Evolutionary conservation across 106 monocot species (phyloP), one percentile per base, ranked within the genome.

Genomic region (Dendrobium officinale): DNA sequence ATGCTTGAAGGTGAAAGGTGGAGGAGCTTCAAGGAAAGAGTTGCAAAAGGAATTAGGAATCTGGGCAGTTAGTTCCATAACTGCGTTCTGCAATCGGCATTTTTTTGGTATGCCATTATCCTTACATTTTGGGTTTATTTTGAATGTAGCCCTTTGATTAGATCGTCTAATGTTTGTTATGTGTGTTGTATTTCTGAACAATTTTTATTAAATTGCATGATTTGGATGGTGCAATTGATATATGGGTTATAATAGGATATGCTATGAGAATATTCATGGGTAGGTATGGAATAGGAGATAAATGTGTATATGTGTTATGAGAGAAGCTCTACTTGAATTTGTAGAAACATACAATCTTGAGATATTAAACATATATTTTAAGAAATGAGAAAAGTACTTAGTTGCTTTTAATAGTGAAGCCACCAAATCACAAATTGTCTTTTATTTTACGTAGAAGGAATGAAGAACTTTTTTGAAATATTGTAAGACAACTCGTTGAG

Each of bases 31-130:
- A 40, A 86, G 79, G 83, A 33, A 56, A 5, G 90, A 88, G 24
- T 56, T 88, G 75, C 86, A 79, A 80, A 92, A 87, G 85, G 97
- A 98, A 67, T 81, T 94, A 78, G 89, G 76, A 81, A 81, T 85
- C 59, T 98, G 90, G 92, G 87, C 89, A 7, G 92, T 98, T 78
- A 89, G 92, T 70, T 98, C 95, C 15, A 84, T 98, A 0, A 89
- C 94, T 19, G 94, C 85, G 5, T 92, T 98, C 51, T 80, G 64
- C 79, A 92, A 91, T 75, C 79, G 31, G 2, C 42, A 75, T 10
- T 95, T 98, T 80, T 98, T 92, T 55, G 98, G 98, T 98, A 89
- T 86, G 47, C 67, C 75, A 67, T 13, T 49, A 47, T 75, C 26
- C 24, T 24, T 73, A 9, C 0, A 68, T 68, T 68, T 68, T 68